These are phyloP conservation scores for Arxiozyma bovina DNA, from an alignment of 1,139 yeast species.

Conservation along the genomic window DNA sequence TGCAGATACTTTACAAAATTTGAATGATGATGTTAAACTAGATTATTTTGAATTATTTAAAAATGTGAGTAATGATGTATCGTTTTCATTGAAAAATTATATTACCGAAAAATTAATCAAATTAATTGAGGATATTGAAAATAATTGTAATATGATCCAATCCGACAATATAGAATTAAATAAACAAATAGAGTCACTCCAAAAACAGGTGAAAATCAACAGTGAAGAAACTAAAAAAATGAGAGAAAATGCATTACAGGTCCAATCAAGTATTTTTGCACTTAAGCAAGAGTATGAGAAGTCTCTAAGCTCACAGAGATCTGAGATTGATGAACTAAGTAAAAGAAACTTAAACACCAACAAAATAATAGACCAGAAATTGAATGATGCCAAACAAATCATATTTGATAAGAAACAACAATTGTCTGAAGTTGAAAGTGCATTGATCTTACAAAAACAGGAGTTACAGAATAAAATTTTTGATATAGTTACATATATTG, in stretches of 20 bases:
- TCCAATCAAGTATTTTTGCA: constrained; percentile 50
- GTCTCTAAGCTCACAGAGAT: constrained; percentile 38
- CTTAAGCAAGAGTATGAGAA: constrained; percentile 48
- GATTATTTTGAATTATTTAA: constrained; percentile 1
- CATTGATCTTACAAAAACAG: constrained; percentile 41
- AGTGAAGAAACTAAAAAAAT: constrained; percentile 51
- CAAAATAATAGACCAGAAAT: constrained; percentile 39
- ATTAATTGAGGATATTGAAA: constrained; percentile 39
- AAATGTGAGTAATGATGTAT: neutral
- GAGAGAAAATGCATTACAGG: constrained; percentile 47
- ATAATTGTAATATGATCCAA: constrained; percentile 32
- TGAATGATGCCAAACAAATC: constrained; percentile 47
- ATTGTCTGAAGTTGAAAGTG: constrained; percentile 43
- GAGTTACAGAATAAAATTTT: constrained; percentile 47
- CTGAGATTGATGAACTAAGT: neutral
- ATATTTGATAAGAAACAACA: constrained; percentile 41
- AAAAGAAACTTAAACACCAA: constrained; percentile 1
- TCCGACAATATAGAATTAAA: constrained; percentile 54
- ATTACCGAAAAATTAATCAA: constrained; percentile 34
- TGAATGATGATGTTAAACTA: constrained; percentile 25
- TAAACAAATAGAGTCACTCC: constrained; percentile 47
- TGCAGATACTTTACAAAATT: constrained; percentile 25
- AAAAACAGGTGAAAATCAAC: constrained; percentile 46
- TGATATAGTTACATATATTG: constrained; percentile 48
- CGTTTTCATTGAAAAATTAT: constrained; percentile 2